These are phyloP conservation scores for Salix dunnii DNA, from an alignment of 345 rosid species.

Conservation along the genomic window DNA sequence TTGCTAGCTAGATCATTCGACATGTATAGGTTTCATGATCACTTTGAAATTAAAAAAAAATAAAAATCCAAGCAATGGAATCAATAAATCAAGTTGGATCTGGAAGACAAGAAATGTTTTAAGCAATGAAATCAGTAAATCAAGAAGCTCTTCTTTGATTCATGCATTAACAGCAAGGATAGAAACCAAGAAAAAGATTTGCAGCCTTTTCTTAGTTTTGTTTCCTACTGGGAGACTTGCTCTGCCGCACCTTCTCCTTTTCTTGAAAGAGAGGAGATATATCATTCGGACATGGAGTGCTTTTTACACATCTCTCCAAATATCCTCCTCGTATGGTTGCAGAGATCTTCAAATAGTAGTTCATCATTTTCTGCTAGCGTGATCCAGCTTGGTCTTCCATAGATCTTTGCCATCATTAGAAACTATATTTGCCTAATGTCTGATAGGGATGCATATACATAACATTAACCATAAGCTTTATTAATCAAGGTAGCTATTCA, in stretches of 20 bases:
- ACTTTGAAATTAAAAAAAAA: background rate
- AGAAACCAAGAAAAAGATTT: no score
- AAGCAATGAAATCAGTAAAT: background rate
- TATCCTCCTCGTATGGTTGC: background rate
- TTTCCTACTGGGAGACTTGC: no score
- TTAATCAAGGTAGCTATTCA: background rate
- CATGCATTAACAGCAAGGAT: no score
- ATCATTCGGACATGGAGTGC: no score
- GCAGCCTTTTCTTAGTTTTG: no score
- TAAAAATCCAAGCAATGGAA: background rate
- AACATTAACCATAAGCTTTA: background rate
- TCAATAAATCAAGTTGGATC: background rate
- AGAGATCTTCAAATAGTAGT: background rate
- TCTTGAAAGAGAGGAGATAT: no score
- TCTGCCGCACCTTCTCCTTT: no score
- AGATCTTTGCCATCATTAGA: background rate
- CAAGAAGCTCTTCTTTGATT: background rate
- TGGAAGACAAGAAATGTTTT: background rate
- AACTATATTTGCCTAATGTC: background rate
- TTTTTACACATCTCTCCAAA: no score
- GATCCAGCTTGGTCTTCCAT: no score
- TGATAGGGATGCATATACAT: background rate
- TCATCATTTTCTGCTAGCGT: no score
- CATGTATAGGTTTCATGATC: background rate
- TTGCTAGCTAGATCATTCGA: slow-evolving; percentile 11